A percentile compares a stretch with the other conserved stretches of the same genome.
phyloP scores from a whole-genome alignment of 768 basidiomycete species.

The Gloeopeniophorella convolvens region DNA sequence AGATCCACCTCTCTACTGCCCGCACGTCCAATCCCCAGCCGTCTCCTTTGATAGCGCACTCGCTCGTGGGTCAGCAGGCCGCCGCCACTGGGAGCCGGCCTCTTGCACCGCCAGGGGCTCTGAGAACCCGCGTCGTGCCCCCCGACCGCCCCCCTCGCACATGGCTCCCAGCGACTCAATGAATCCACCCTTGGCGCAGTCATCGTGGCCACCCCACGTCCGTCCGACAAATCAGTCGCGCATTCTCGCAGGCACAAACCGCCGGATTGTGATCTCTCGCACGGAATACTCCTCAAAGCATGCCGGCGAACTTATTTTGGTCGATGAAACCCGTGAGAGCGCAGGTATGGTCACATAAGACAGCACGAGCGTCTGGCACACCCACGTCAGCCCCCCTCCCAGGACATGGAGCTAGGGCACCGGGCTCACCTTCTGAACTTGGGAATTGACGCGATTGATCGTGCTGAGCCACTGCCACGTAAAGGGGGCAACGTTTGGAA shows the following conservation, averaged over 20 bases:
- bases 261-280: slow-evolving; percentile 73
- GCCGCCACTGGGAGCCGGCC: too few relatives aligned
- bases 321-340: slow-evolving; percentile 43
- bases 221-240: slow-evolving; percentile 49
- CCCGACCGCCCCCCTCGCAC: too few relatives aligned
- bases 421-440: slow-evolving; percentile 81
- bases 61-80: too few relatives aligned
- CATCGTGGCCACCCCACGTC: background rate
- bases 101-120: too few relatives aligned
- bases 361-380: slow-evolving; percentile 76
- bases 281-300: slow-evolving; percentile 74
- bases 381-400: background rate
- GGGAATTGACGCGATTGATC: slow-evolving; percentile 91
- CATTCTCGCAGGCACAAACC: slow-evolving; percentile 92
- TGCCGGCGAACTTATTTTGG: slow-evolving; percentile 60
- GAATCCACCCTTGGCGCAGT: too few relatives aligned
- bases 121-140: too few relatives aligned
- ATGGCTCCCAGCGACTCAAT: too few relatives aligned
- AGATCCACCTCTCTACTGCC: background rate
- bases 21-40: background rate
- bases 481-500: slow-evolving; percentile 66
- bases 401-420: background rate
- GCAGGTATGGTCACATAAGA: slow-evolving; percentile 92
- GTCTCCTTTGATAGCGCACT: too few relatives aligned
- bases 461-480: slow-evolving; percentile 97